phyloP scores from a whole-genome alignment of 2,329 filamentous ascomycete species.

The Aspergillus tamarii region DNA sequence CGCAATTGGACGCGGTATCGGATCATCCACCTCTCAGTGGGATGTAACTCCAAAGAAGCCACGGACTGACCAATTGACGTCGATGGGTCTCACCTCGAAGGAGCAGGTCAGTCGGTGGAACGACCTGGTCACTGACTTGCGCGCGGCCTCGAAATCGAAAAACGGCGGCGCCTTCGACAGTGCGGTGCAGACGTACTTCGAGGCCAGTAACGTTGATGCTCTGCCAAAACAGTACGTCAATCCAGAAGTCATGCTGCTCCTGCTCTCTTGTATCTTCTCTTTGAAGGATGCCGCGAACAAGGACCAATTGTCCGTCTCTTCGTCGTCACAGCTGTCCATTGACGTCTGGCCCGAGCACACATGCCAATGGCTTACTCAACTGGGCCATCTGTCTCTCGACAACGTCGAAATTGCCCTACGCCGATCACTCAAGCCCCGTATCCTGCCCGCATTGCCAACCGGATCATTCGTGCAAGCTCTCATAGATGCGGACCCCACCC shows the following conservation, averaged over 20 bases:
- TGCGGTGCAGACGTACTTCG: conserved; percentile 36
- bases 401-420: conserved; percentile 47
- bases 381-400: conserved; percentile 41
- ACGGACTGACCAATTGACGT: conserved; percentile 32
- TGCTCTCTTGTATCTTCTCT: conserved; percentile 45
- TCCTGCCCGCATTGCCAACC: conserved; percentile 41
- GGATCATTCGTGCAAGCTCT: conserved; percentile 46
- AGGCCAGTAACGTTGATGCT: conserved; percentile 23
- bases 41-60: conserved; percentile 35
- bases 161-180: conserved; percentile 39
- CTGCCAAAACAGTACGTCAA: conserved; percentile 38
- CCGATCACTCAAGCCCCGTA: conserved; percentile 35
- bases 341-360: conserved; percentile 42
- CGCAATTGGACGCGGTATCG: conserved; percentile 47
- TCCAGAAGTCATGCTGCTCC: conserved; percentile 39
- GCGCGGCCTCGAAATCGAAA: conserved; percentile 30
- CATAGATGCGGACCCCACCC: conserved; percentile 42
- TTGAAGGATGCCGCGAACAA: conserved; percentile 24
- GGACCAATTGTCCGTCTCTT: conserved; percentile 30
- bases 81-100: conserved; percentile 35
- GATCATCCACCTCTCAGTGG: conserved; percentile 33
- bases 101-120: conserved; percentile 41
- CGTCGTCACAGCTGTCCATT: conserved; percentile 33
- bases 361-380: conserved; percentile 46
- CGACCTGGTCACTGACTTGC: conserved; percentile 33